Conservation (phyloP, 2,329 filamentous ascomycete genomes). For the Sordariomycetes sp. region DNA sequence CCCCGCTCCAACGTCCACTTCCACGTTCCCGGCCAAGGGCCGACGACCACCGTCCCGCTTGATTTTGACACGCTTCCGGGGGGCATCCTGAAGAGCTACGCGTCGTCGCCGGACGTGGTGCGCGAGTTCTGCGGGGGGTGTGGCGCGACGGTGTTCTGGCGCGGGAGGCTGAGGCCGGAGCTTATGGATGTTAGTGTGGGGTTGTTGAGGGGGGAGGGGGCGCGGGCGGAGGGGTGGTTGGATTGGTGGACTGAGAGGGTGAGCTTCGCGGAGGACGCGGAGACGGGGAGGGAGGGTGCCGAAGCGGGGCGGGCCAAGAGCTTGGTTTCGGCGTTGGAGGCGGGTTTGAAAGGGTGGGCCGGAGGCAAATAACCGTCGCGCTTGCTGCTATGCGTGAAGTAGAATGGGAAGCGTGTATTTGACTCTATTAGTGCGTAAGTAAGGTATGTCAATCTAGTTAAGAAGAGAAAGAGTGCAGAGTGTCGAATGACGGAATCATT, state of each 20-base stretch:
- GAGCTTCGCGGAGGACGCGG: conserved; percentile 47
- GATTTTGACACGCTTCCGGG: conserved; percentile 23
- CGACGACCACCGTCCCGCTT: conserved; percentile 13
- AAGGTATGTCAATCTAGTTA: too few species aligned
- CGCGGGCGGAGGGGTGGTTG: conserved; percentile 46
- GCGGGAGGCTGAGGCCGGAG: conserved; percentile 36
- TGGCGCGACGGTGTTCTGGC: conserved; percentile 56
- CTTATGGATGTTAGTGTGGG: conserved; percentile 56
- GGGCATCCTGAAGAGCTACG: conserved; percentile 38
- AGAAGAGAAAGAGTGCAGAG: too few species aligned
- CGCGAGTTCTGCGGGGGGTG: conserved; percentile 54
- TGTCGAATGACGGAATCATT: too few species aligned
- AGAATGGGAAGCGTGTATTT: too few species aligned
- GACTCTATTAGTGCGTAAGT: too few species aligned
- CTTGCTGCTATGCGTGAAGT: too few species aligned
- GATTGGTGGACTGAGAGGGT: conserved; percentile 49
- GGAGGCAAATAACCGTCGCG: too few species aligned
- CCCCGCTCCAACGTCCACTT: conserved; percentile 46
- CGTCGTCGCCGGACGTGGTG: conserved; percentile 39
- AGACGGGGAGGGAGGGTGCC: conserved; percentile 15
- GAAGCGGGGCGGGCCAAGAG: conserved; percentile 13
- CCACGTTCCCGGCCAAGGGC: conserved; percentile 12
- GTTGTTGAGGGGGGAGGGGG: conserved; percentile 39
- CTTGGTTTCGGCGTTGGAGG: background rate
- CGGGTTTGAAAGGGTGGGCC: background rate